Base-by-base conservation (phyloP, 1,139 yeast genomes). In the Spathaspora sp. region DNA sequence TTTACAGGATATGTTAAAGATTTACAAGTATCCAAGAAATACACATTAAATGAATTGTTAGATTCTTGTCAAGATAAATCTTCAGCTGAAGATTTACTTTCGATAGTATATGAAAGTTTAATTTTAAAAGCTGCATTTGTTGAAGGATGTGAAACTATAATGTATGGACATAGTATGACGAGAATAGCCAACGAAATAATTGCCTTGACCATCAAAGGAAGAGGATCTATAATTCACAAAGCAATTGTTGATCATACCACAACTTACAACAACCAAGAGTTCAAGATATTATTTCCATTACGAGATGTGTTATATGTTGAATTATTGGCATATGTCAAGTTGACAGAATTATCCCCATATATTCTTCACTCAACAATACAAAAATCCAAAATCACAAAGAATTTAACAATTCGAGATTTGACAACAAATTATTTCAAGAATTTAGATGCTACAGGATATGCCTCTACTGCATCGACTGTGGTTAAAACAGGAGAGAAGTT, bases 391-490 rank as follows among this genome's bases (percentile, higher is more conserved):
- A 64, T 75, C 40, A 80, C 82, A 17, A 87, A 82, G 61, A 80
- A 83, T 54, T 82, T 86, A 75, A 87, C 96, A 2, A 84, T 93
- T 26, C 83, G 88, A 56, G 95, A 89, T 57, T 73, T 93, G 43
- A 84, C 91, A 1, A 72, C 82, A 37, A 80, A 84, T 46, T 93
- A 93, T 63, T 89, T 90, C 57, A 75, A 71, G 33, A 77, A 77
- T 38, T 81, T 91, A 31, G 97, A 90, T 58, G 76, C 68, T 7
- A 72, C 80, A 8, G 95, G 87, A 7, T 91, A 90, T 58, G 89
- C 97, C 0, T 89, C 95, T 44, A 89, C 95, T 3, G 93, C 95
- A 2, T 86, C 97, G 0, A 91, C 99, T 0, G 98, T 93, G 16
- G 91, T 90, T 10, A 84, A 89, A 52, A 91, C 96, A 0, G 96